Evolutionary conservation across 108 stramenopile species (phyloP).

Genomic region (Nitzschia inconspicua): DNA sequence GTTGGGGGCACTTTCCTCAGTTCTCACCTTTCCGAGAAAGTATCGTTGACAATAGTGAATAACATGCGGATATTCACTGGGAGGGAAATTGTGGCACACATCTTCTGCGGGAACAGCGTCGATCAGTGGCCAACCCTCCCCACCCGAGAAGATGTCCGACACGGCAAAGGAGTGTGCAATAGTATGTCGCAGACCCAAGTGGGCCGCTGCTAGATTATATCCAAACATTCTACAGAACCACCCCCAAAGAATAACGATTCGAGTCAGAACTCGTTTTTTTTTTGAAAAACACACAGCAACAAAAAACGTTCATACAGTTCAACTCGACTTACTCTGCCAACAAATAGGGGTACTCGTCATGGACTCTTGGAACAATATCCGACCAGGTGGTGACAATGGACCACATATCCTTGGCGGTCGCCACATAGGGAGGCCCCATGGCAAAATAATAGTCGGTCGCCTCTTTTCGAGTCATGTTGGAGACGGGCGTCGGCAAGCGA

Average conservation of each 20-base stretch:
- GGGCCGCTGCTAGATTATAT: constrained; percentile 83
- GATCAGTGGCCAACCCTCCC: constrained; percentile 66
- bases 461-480: constrained; percentile 41
- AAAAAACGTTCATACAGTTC: neutral
- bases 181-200: constrained; percentile 56
- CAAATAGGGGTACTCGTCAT: constrained; percentile 59
- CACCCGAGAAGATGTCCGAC: constrained; percentile 39
- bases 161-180: constrained; percentile 72
- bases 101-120: constrained; percentile 33
- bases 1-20: too few relatives aligned
- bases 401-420: constrained; percentile 64
- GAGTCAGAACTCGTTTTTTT: constrained; percentile 2
- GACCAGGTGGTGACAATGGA: constrained; percentile 61
- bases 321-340: constrained; percentile 71
- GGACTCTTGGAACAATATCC: constrained; percentile 61
- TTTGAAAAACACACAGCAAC: neutral
- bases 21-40: constrained; percentile 51
- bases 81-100: constrained; percentile 49
- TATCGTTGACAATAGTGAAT: constrained; percentile 84
- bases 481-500: constrained; percentile 47
- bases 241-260: neutral
- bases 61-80: constrained; percentile 50
- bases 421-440: constrained; percentile 48
- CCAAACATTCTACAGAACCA: constrained; percentile 80
- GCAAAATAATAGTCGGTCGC: constrained; percentile 50